Evolutionary conservation across 1,284 basidiomycete genomes (phyloP).

Genomic region (Boletus holoroseus): DNA sequence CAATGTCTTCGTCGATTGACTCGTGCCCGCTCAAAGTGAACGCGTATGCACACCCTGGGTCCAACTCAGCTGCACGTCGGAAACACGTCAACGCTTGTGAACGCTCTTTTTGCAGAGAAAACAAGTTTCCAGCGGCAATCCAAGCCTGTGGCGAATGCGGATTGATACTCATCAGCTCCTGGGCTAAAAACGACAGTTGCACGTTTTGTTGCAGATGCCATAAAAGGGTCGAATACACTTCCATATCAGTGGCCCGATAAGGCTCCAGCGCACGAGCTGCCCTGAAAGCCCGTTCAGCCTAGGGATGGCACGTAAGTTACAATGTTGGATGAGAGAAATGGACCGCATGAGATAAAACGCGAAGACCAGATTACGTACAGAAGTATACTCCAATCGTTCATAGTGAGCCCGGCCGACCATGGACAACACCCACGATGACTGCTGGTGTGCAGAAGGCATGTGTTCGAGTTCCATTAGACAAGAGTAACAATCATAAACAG

Average conservation of each 20-base stretch:
- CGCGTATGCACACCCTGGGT: slow-evolving; percentile 83
- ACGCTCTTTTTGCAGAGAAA: slow-evolving; percentile 87
- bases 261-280: slow-evolving; percentile 76
- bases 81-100: slow-evolving; percentile 90
- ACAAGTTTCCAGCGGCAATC: slow-evolving; percentile 92
- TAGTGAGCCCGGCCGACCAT: slow-evolving; percentile 83
- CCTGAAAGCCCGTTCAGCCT: slow-evolving; percentile 86
- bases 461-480: slow-evolving; percentile 72
- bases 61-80: slow-evolving; percentile 78
- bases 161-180: slow-evolving; percentile 79
- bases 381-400: slow-evolving; percentile 79
- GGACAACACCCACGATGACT: slow-evolving; percentile 70
- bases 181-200: slow-evolving; percentile 82
- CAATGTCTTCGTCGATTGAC: slow-evolving; percentile 87
- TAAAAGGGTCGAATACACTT: slow-evolving; percentile 87
- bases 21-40: slow-evolving; percentile 94
- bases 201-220: slow-evolving; percentile 86
- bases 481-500: slow-evolving; percentile 68
- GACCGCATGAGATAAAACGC: slow-evolving; percentile 6
- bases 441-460: slow-evolving; percentile 71
- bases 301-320: slow-evolving; percentile 26
- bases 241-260: slow-evolving; percentile 84
- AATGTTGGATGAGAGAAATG: slow-evolving; percentile 14
- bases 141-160: slow-evolving; percentile 82
- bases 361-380: slow-evolving; percentile 51